phyloP scores from a whole-genome alignment of 768 basidiomycete genomes.

The Strobilomyces dryophilus region DNA sequence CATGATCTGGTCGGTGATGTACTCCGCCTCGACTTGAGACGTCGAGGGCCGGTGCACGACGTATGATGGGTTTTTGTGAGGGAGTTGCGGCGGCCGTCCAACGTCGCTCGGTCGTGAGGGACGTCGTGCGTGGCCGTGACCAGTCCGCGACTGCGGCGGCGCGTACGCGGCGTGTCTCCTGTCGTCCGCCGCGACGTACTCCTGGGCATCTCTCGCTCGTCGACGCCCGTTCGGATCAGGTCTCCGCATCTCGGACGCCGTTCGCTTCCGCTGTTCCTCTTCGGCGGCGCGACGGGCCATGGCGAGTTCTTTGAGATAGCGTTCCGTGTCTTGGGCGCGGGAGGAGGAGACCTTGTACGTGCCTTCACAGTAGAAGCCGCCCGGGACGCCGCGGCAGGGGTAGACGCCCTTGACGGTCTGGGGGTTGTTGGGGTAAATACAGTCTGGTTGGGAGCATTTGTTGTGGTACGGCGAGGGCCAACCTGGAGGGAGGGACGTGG shows the following conservation, averaged over 20 bases:
- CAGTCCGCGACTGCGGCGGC: conserved; percentile 2
- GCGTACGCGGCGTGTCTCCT: background rate
- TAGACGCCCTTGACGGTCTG: conserved; percentile 29
- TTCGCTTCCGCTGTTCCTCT: conserved; percentile 30
- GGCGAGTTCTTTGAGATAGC: conserved; percentile 26
- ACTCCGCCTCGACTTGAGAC: conserved; percentile 30
- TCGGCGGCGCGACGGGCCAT: conserved; percentile 22
- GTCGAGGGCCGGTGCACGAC: conserved; percentile 17
- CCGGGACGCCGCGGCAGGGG: conserved; percentile 30
- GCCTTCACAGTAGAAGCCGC: conserved; percentile 33
- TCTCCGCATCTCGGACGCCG: conserved; percentile 21
- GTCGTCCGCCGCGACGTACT: conserved; percentile 6
- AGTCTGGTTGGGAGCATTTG: conserved; percentile 33
- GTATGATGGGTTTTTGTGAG: conserved; percentile 11
- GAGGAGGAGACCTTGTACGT: conserved; percentile 33
- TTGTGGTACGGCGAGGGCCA: conserved; percentile 38
- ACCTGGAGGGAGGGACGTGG: conserved; percentile 23
- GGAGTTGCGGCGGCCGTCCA: conserved; percentile 13
- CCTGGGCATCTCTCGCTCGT: conserved; percentile 10
- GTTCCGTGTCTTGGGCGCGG: conserved; percentile 32
- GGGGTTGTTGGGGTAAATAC: conserved; percentile 30
- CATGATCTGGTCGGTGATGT: conserved; percentile 32
- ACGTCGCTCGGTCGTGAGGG: conserved; percentile 18
- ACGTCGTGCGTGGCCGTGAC: background rate
- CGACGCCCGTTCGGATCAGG: conserved; percentile 21